These are phyloP conservation scores for Rhodotorula sp. DNA, from an alignment of 1,284 basidiomycete genomes.

Conservation along the genomic window DNA sequence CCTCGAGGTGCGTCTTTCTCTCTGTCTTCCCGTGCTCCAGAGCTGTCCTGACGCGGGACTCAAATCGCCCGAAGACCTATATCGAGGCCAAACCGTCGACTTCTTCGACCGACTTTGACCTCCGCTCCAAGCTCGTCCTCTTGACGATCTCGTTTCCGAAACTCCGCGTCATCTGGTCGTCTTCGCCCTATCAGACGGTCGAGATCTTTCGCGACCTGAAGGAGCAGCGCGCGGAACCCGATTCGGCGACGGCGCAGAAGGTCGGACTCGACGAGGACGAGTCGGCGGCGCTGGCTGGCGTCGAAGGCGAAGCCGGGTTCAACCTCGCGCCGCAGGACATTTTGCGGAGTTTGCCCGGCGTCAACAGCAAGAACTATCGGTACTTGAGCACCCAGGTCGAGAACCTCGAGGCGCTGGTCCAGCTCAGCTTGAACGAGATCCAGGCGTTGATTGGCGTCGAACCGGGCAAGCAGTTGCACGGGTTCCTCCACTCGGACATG, in stretches of 20 bases:
- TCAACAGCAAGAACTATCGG: constrained; percentile 74
- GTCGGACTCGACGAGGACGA: constrained; percentile 66
- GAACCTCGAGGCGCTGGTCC: constrained; percentile 72
- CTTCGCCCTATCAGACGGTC: constrained; percentile 86
- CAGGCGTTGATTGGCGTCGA: constrained; percentile 77
- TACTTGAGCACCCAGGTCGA: constrained; percentile 77
- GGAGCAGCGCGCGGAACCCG: constrained; percentile 75
- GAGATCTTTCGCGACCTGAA: constrained; percentile 94
- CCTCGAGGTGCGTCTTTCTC: constrained; percentile 60
- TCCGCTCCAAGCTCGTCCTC: constrained; percentile 76
- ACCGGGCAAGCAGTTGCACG: constrained; percentile 72
- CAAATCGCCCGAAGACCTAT: constrained; percentile 30
- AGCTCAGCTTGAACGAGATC: constrained; percentile 56
- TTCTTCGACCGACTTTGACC: constrained; percentile 54
- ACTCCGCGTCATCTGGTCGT: constrained; percentile 93
- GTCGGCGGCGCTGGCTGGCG: constrained; percentile 33
- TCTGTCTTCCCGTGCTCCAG: background rate
- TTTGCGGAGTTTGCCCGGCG: constrained; percentile 62
- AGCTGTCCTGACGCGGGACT: constrained; percentile 55
- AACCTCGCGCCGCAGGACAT: constrained; percentile 74
- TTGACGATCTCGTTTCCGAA: constrained; percentile 86
- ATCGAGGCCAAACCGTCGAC: constrained; percentile 28
- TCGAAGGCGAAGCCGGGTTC: constrained; percentile 56
- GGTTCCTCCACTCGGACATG: constrained; percentile 72
- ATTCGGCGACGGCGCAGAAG: constrained; percentile 68